phyloP scores from a whole-genome alignment of 345 rosid genomes.

The Rhizophora apiculata region DNA sequence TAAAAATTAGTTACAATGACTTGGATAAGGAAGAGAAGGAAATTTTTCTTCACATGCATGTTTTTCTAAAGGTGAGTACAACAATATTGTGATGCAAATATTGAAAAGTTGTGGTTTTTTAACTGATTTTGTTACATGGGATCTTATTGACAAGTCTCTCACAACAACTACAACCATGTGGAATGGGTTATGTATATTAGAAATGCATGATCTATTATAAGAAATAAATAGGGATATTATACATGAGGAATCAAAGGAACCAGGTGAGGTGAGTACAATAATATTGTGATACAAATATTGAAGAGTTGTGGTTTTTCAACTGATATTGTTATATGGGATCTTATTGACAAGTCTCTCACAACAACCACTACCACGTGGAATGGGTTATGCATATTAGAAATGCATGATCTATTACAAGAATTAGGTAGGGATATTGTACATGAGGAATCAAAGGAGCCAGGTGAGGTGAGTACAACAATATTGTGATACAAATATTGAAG shows the following conservation, averaged over 20 bases:
- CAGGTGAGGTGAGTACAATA: neutral
- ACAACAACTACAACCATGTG: neutral
- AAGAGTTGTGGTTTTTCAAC: constrained; percentile 1
- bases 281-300: neutral
- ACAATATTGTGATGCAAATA: neutral
- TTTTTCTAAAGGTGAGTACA: neutral
- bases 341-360: constrained; percentile 4
- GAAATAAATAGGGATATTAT: neutral
- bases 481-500: neutral
- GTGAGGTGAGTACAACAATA: neutral
- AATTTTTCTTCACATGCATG: constrained; percentile 4
- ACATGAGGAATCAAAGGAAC: too few relatives aligned
- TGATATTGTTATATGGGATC: constrained; percentile 6
- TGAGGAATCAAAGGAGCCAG: too few relatives aligned
- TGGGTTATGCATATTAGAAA: neutral
- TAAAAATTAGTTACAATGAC: constrained; percentile 3
- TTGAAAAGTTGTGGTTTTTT: constrained; percentile 5
- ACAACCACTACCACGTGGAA: neutral
- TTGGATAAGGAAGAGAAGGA: neutral
- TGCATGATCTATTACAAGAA: constrained; percentile 7
- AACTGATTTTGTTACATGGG: neutral
- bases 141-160: constrained; percentile 7
- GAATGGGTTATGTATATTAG: neutral
- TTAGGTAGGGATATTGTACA: neutral
- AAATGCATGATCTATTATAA: constrained; percentile 5